A percentile compares a stretch with the other conserved stretches of the same genome.
Conservation (phyloP, 148 eudicot species). For the Arctostaphylos glauca region DNA sequence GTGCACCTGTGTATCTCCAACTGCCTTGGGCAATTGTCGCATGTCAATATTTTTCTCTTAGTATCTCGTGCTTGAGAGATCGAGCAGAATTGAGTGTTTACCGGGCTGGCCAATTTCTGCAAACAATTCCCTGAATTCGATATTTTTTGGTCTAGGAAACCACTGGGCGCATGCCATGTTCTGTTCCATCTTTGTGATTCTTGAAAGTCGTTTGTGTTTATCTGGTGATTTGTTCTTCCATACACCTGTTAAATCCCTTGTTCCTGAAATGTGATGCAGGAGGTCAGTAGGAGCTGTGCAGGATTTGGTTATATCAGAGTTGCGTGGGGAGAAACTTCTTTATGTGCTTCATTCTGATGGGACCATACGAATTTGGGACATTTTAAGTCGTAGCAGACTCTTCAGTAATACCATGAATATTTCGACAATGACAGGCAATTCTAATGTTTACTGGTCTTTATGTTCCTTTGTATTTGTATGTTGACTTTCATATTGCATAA, state of each 20-base stretch:
- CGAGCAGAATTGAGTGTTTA: neutral
- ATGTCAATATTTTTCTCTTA: neutral
- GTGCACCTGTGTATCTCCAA: neutral
- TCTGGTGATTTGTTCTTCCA: neutral
- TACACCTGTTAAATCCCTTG: neutral
- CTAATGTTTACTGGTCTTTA: neutral
- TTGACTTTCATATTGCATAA: neutral
- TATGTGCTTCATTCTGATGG: slow-evolving; percentile 93
- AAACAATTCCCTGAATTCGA: neutral
- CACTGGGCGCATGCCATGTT: neutral
- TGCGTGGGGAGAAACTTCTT: slow-evolving; percentile 57
- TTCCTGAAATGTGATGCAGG: slow-evolving; percentile 44
- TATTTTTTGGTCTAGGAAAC: neutral
- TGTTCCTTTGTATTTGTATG: neutral
- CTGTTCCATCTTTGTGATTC: neutral
- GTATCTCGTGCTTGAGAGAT: neutral
- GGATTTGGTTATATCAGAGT: slow-evolving; percentile 56
- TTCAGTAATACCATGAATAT: slow-evolving; percentile 48
- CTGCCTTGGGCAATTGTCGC: neutral
- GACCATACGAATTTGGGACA: slow-evolving; percentile 73
- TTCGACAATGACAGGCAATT: slow-evolving; percentile 44
- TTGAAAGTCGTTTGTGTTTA: neutral
- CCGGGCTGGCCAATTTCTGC: neutral
- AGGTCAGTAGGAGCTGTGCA: slow-evolving; percentile 56
- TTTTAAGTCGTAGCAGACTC: slow-evolving; percentile 54